These are phyloP conservation scores for Nicotiana tomentosiformis DNA, from an alignment of 257 asterid genomes.

Conservation along the genomic window DNA sequence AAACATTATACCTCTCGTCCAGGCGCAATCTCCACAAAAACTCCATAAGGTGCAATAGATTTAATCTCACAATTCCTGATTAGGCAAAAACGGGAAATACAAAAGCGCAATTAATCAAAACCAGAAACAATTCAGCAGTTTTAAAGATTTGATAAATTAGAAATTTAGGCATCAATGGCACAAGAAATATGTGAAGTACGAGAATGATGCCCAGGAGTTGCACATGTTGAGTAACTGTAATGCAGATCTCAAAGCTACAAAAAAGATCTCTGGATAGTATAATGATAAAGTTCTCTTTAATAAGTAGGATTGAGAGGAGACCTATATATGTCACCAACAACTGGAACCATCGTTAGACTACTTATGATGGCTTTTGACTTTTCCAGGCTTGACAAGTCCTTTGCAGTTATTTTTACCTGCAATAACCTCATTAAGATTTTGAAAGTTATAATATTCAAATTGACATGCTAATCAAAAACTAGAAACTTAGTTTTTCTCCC, in stretches of 20 bases:
- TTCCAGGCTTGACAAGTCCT: slow-evolving; percentile 71
- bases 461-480: neutral
- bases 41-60: slow-evolving; percentile 87
- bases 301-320: slow-evolving; percentile 15
- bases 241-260: neutral
- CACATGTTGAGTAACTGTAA: neutral
- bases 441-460: slow-evolving; percentile 9
- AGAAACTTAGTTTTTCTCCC: slow-evolving; percentile 4
- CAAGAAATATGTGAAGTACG: neutral
- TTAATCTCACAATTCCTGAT: slow-evolving; percentile 94
- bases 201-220: neutral
- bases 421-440: slow-evolving; percentile 19
- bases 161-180: neutral
- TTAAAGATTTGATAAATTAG: neutral
- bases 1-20: slow-evolving; percentile 72
- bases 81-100: neutral
- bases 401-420: slow-evolving; percentile 87
- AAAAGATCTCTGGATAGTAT: neutral
- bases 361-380: slow-evolving; percentile 71
- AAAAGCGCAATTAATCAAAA: slow-evolving; percentile 14
- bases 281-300: neutral
- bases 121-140: neutral
- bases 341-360: slow-evolving; percentile 75
- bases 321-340: slow-evolving; percentile 89
- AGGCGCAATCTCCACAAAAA: slow-evolving; percentile 84